Conservation (phyloP, 177 flowering plant genomes). For the Vitis hybrid region DNA sequence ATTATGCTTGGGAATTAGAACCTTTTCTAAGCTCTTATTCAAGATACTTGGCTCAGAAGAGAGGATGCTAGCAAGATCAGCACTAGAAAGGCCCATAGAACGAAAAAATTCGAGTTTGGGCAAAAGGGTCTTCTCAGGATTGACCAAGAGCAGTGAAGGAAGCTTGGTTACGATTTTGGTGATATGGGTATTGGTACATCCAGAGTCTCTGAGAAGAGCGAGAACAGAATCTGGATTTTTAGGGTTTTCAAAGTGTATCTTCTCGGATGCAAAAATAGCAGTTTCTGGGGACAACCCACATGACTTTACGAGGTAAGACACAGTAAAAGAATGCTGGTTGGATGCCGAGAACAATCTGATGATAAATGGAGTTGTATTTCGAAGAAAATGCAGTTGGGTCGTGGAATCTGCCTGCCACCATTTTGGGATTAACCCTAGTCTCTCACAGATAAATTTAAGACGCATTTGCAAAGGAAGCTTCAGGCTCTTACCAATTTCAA, state of each 20-base stretch:
- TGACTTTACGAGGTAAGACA: background rate
- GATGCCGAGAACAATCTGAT: too few relatives aligned
- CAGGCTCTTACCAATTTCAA: too few relatives aligned
- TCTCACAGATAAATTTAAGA: too few relatives aligned
- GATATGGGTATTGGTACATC: background rate
- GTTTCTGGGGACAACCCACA: conserved; percentile 3
- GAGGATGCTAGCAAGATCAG: background rate
- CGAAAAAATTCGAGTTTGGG: conserved; percentile 5
- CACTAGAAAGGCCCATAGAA: background rate
- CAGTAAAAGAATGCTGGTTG: too few relatives aligned
- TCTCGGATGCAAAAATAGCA: background rate
- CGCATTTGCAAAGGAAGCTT: too few relatives aligned
- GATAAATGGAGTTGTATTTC: too few relatives aligned
- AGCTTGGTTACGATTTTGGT: background rate
- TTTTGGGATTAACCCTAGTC: too few relatives aligned
- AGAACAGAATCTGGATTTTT: background rate
- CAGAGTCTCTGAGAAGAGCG: background rate
- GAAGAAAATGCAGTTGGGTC: too few relatives aligned
- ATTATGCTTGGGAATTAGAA: background rate
- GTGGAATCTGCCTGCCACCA: too few relatives aligned
- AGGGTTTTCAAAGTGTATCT: background rate
- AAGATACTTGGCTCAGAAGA: background rate
- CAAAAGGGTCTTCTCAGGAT: conserved; percentile 7
- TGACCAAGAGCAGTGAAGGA: background rate
- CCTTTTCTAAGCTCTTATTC: background rate